A percentile compares a stretch with the other conserved stretches of the same genome.
phyloP scores from a whole-genome alignment of 352 stramenopile species.

The Globisporangium echinulatum region DNA sequence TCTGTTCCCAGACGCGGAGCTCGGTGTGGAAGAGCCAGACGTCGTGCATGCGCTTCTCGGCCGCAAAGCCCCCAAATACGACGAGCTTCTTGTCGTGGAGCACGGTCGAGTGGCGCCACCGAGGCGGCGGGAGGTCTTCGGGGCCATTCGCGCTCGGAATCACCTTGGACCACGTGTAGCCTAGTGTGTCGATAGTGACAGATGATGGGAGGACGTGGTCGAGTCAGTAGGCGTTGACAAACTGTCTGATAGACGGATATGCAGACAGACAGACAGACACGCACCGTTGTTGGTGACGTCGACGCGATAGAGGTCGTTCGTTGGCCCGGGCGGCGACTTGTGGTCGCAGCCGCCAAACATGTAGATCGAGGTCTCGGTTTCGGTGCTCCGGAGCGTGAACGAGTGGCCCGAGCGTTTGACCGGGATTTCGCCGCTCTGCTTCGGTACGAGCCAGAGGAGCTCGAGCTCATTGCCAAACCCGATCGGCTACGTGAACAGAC shows the following conservation, averaged over 20 bases:
- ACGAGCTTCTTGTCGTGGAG: constrained; percentile 85
- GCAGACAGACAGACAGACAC: too few relatives aligned
- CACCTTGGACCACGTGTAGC: constrained; percentile 70
- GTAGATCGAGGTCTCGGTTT: constrained; percentile 63
- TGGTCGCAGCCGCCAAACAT: constrained; percentile 90
- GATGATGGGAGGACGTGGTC: neutral
- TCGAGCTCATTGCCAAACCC: constrained; percentile 82
- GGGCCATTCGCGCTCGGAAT: constrained; percentile 24
- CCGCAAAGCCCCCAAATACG: constrained; percentile 93
- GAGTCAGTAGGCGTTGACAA: neutral
- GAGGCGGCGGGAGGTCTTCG: constrained; percentile 56
- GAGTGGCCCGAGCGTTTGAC: constrained; percentile 93
- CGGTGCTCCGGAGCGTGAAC: constrained; percentile 86
- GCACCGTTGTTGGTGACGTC: constrained; percentile 83
- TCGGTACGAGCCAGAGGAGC: constrained; percentile 84
- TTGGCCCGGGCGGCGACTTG: constrained; percentile 88
- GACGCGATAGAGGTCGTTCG: constrained; percentile 91
- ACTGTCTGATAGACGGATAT: neutral
- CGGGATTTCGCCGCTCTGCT: constrained; percentile 90
- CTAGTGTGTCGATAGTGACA: constrained; percentile 10
- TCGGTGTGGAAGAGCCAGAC: constrained; percentile 95
- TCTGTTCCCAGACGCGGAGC: constrained; percentile 91
- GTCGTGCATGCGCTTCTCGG: constrained; percentile 93
- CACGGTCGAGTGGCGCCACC: constrained; percentile 83
- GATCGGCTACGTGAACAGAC: constrained; percentile 37